phyloP scores from a whole-genome alignment of 768 basidiomycete genomes.

The Kwoniella botswanensis region DNA sequence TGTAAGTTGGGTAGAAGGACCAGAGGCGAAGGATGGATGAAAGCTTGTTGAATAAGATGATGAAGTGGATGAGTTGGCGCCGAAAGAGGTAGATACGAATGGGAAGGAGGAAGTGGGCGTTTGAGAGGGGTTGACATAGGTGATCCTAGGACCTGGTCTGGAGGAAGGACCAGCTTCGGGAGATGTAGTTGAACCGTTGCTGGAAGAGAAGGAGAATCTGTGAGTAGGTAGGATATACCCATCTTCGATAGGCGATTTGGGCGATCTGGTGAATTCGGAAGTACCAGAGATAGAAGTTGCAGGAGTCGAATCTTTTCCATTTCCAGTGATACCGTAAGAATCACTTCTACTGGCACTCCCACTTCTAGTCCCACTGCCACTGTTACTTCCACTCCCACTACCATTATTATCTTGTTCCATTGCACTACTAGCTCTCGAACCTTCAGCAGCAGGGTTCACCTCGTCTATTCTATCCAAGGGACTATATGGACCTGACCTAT shows the following conservation, averaged over 20 bases:
- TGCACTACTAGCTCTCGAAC: slow-evolving; percentile 12
- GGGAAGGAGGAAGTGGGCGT: slow-evolving; percentile 33
- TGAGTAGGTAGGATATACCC: not conserved
- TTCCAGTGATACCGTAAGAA: slow-evolving; percentile 2
- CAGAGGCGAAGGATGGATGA: slow-evolving; percentile 20
- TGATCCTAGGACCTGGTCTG: slow-evolving; percentile 29
- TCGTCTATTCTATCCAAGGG: slow-evolving; percentile 17
- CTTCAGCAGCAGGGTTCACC: not conserved
- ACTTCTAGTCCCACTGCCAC: slow-evolving; percentile 10
- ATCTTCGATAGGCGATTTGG: slow-evolving; percentile 13
- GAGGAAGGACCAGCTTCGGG: slow-evolving; percentile 23
- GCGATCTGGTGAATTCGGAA: slow-evolving; percentile 18
- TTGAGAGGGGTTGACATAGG: slow-evolving; percentile 54
- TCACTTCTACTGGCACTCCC: slow-evolving; percentile 6
- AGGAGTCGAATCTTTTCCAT: slow-evolving; percentile 17
- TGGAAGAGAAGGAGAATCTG: slow-evolving; percentile 15
- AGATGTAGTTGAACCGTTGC: not conserved
- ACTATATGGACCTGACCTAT: slow-evolving; percentile 12
- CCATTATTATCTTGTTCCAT: slow-evolving; percentile 16
- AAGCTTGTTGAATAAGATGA: slow-evolving; percentile 13
- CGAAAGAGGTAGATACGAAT: slow-evolving; percentile 35
- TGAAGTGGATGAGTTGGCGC: slow-evolving; percentile 25
- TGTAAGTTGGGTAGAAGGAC: slow-evolving; percentile 19
- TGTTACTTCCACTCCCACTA: slow-evolving; percentile 27
- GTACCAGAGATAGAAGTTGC: slow-evolving; percentile 16